Conservation (phyloP, 805 yeast genomes). For the Starmerella powellii region DNA sequence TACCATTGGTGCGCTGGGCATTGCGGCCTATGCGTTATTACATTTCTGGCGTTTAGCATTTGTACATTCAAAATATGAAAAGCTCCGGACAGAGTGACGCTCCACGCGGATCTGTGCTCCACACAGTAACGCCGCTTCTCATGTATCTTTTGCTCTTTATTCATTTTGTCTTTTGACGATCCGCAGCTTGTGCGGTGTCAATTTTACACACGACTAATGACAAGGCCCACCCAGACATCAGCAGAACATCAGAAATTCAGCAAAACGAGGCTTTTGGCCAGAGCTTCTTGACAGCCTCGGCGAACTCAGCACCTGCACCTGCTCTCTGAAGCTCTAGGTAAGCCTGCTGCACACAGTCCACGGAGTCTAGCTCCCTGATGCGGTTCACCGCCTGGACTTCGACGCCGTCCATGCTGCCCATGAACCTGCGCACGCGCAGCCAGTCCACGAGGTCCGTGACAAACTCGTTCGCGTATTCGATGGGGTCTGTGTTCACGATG, state of each 20-base stretch:
- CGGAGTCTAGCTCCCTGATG: constrained; percentile 1
- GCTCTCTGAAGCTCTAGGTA: constrained; percentile 12
- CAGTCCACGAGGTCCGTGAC: constrained; percentile 23
- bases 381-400: constrained; percentile 12
- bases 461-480: constrained; percentile 22
- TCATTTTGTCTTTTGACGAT: too few species aligned
- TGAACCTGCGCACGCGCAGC: constrained; percentile 21
- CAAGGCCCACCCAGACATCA: too few species aligned
- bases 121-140: too few species aligned
- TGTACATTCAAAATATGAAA: too few species aligned
- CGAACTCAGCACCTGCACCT: constrained; percentile 12
- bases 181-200: too few species aligned
- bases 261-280: constrained; percentile 19
- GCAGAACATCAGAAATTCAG: background rate
- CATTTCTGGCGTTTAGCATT: too few species aligned
- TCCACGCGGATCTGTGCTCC: too few species aligned
- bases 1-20: too few species aligned
- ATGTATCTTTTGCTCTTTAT: too few species aligned
- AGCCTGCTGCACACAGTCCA: constrained; percentile 8
- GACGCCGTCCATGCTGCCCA: constrained; percentile 15
- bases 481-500: constrained; percentile 18
- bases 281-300: constrained; percentile 8
- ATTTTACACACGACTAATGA: too few species aligned
- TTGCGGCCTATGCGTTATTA: too few species aligned
- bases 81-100: too few species aligned